phyloP scores from a whole-genome alignment of 306 rosid genomes.

The Biancaea sappan region DNA sequence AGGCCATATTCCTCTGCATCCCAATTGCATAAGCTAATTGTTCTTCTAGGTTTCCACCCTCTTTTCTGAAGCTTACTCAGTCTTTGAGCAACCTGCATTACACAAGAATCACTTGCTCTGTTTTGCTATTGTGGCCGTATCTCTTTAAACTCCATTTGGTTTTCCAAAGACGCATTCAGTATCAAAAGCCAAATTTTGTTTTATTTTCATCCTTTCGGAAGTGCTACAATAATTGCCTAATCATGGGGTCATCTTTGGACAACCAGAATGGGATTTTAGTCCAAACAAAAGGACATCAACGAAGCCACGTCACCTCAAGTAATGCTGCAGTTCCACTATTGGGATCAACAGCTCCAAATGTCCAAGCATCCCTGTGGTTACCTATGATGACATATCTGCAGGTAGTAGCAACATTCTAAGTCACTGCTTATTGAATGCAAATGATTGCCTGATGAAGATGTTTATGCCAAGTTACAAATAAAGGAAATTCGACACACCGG shows the following conservation, averaged over 20 bases:
- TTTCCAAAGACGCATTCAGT: too few relatives aligned
- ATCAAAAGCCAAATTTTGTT: too few relatives aligned
- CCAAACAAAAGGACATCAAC: not conserved
- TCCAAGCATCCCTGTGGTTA: conserved; percentile 86
- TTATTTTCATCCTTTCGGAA: too few relatives aligned
- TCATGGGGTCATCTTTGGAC: not conserved
- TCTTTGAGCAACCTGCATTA: conserved; percentile 60
- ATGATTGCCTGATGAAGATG: not conserved
- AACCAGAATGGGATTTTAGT: not conserved
- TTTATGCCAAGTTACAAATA: not conserved
- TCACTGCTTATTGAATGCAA: conserved; percentile 10
- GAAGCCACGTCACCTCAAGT: conserved; percentile 54
- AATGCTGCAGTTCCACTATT: conserved; percentile 80
- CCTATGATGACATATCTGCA: conserved; percentile 76
- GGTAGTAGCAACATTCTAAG: conserved; percentile 27
- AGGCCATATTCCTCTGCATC: conserved; percentile 85
- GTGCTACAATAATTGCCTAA: too few relatives aligned
- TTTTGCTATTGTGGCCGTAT: conserved; percentile 5
- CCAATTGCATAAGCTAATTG: conserved; percentile 76
- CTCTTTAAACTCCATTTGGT: conserved; percentile 5
- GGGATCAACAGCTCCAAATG: conserved; percentile 89
- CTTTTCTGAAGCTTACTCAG: conserved; percentile 58
- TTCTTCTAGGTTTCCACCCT: conserved; percentile 81
- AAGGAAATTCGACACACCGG: conserved; percentile 45
- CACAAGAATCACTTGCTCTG: conserved; percentile 12